Conservation (phyloP, 179 eudicot genomes). For the Beta corolliflora region DNA sequence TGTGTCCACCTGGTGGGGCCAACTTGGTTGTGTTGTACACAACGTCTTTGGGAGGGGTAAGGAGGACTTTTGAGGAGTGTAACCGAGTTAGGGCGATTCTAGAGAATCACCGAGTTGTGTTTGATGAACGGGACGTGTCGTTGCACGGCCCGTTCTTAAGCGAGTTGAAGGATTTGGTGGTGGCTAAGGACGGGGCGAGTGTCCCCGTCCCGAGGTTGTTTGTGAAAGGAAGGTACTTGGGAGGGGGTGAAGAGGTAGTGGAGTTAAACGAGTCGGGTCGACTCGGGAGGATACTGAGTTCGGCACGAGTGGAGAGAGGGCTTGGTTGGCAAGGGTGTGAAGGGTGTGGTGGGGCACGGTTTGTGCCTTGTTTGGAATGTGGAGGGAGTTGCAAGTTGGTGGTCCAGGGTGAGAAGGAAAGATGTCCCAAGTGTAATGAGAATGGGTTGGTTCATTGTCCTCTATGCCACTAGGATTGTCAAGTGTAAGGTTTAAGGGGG, state of each 20-base stretch:
- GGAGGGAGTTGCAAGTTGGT: conserved; percentile 85
- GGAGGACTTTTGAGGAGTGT: conserved; percentile 80
- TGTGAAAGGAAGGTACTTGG: conserved; percentile 77
- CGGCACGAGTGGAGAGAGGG: conserved; percentile 76
- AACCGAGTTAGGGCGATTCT: conserved; percentile 64
- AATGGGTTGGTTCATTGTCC: conserved; percentile 81
- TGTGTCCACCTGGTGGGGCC: conserved; percentile 75
- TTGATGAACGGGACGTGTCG: conserved; percentile 87
- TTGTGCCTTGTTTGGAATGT: conserved; percentile 83
- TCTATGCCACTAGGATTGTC: conserved; percentile 36
- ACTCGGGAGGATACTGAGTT: conserved; percentile 61
- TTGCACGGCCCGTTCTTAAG: conserved; percentile 59
- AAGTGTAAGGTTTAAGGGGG: background rate
- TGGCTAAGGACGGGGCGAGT: conserved; percentile 21
- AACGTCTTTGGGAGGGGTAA: conserved; percentile 82
- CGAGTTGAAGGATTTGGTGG: conserved; percentile 65
- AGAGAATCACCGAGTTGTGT: conserved; percentile 68
- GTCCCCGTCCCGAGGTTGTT: conserved; percentile 76
- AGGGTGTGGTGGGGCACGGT: conserved; percentile 92
- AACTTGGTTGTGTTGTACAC: conserved; percentile 70
- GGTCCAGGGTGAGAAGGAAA: conserved; percentile 43
- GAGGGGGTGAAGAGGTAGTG: conserved; percentile 84
- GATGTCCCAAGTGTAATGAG: conserved; percentile 79
- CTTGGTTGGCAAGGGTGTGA: conserved; percentile 72
- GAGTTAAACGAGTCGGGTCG: conserved; percentile 73